These are phyloP conservation scores for Nicotiana otophora DNA, from an alignment of 257 asterid genomes.

Conservation along the genomic window DNA sequence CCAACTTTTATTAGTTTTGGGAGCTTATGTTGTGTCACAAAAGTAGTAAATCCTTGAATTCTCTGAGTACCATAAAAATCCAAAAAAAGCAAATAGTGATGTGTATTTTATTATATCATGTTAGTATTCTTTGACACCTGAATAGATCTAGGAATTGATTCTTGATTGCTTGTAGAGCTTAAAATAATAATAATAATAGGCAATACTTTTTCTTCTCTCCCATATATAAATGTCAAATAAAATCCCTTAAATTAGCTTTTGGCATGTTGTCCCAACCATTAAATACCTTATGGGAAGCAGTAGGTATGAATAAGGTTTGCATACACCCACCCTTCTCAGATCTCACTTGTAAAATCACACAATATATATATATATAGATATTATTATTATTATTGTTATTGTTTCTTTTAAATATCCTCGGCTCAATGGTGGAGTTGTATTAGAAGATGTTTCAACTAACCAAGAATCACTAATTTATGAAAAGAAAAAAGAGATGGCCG, in stretches of 20 bases:
- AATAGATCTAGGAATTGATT: neutral
- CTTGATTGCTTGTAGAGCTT: neutral
- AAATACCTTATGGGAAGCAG: too few species aligned
- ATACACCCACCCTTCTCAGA: too few species aligned
- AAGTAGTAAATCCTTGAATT: neutral
- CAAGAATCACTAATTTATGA: too few species aligned
- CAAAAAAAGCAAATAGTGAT: neutral
- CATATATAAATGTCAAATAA: neutral
- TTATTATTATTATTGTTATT: too few species aligned
- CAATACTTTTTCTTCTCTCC: neutral
- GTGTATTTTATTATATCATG: neutral
- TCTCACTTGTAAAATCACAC: fast-evolving
- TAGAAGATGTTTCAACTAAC: too few species aligned
- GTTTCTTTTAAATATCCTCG: too few species aligned
- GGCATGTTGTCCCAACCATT: conserved; percentile 45
- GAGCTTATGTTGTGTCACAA: neutral
- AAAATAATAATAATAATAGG: neutral
- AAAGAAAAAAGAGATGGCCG: too few species aligned
- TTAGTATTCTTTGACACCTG: neutral
- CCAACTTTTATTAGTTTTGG: neutral
- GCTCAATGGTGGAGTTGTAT: too few species aligned
- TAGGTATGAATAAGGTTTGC: too few species aligned
- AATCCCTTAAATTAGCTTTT: conserved; percentile 7
- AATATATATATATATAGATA: too few species aligned
- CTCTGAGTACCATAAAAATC: neutral